Evolutionary conservation across 805 yeast genomes (phyloP).

Genomic region (Kazachstania martiniae): DNA sequence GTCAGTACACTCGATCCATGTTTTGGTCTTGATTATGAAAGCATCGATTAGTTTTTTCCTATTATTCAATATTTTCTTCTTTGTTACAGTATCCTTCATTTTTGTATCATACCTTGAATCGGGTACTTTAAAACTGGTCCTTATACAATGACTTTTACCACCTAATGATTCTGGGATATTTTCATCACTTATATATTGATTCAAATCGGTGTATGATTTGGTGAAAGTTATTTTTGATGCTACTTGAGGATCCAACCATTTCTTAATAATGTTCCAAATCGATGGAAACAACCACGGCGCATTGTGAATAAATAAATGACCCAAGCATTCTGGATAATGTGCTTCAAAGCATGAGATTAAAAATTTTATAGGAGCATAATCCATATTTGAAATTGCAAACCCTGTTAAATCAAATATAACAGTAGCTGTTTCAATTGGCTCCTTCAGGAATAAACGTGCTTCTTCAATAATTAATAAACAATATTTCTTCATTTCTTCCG

Average conservation of each 20-base stretch:
- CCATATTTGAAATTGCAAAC: conserved; percentile 84
- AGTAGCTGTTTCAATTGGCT: conserved; percentile 35
- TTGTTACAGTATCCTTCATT: background rate
- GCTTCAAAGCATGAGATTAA: conserved; percentile 83
- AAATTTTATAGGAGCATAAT: conserved; percentile 79
- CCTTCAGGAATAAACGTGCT: conserved; percentile 51
- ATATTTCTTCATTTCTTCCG: conserved; percentile 60
- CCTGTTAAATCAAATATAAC: conserved; percentile 77
- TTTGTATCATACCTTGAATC: background rate
- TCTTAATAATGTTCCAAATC: conserved; percentile 82
- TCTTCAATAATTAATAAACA: conserved; percentile 70
- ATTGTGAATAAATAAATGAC: conserved; percentile 71
- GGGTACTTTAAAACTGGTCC: background rate
- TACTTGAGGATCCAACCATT: conserved; percentile 93
- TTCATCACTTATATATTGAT: conserved; percentile 37
- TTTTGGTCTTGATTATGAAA: background rate
- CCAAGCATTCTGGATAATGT: conserved; percentile 89
- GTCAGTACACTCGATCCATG: background rate
- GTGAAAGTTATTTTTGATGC: conserved; percentile 83
- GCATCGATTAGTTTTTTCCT: background rate
- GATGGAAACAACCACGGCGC: conserved; percentile 96
- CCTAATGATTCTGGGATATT: background rate
- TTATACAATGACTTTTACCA: background rate
- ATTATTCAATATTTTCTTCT: background rate
- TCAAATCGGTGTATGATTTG: conserved; percentile 52